Evolutionary conservation across 441 rosid species (phyloP).

Genomic region (Erodium trifolium): DNA sequence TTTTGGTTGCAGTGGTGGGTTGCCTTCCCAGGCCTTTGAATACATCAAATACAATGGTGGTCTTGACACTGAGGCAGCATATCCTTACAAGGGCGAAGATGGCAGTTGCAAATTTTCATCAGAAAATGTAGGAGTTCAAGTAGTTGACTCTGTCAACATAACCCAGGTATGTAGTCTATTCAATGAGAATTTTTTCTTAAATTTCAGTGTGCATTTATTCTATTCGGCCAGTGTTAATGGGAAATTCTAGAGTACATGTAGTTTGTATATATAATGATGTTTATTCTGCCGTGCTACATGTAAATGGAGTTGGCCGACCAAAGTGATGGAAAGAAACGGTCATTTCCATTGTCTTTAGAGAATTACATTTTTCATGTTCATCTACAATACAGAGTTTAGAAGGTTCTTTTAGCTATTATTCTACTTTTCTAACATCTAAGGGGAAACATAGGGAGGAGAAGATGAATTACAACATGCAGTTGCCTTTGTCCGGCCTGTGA

Average conservation of each 20-base stretch:
- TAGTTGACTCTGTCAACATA: constrained; percentile 60
- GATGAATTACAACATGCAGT: constrained; percentile 86
- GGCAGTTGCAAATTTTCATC: constrained; percentile 67
- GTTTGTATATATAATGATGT: too few species aligned
- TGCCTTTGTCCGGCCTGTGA: constrained; percentile 71
- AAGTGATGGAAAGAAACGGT: too few species aligned
- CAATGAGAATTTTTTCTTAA: not conserved
- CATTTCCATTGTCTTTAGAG: not conserved
- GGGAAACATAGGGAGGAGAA: constrained; percentile 65
- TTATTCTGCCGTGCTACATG: too few species aligned
- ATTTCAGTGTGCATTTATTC: not conserved
- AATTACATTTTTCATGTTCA: not conserved
- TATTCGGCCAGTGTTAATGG: not conserved
- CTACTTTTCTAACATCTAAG: constrained; percentile 2
- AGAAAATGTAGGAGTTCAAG: constrained; percentile 64
- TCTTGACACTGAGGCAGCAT: constrained; percentile 81
- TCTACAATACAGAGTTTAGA: not conserved
- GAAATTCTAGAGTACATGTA: not conserved
- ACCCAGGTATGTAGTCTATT: constrained; percentile 43
- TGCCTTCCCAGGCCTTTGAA: constrained; percentile 95
- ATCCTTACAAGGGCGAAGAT: constrained; percentile 62
- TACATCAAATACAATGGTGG: constrained; percentile 89
- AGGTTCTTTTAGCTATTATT: not conserved
- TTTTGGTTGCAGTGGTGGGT: constrained; percentile 82
- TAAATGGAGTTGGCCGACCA: too few species aligned